These are phyloP conservation scores for Penicillium arizonense DNA, from an alignment of 495 filamentous ascomycete genomes.

Conservation along the genomic window DNA sequence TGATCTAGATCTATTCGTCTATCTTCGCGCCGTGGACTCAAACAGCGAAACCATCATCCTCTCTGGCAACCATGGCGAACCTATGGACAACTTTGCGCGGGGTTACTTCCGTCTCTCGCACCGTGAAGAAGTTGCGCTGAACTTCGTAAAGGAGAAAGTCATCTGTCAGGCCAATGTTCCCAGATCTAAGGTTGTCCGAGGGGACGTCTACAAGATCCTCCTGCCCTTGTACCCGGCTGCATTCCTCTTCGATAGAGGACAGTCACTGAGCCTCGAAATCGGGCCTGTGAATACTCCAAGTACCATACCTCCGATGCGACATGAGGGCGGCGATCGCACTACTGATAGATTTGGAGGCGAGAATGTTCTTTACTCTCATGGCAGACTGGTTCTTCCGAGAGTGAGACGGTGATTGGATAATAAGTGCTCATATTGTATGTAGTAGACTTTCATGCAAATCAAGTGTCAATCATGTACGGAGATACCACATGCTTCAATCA, in stretches of 20 bases:
- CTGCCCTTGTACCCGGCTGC: not conserved
- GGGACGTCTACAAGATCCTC: no score
- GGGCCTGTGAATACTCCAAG: not conserved
- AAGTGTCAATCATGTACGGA: no score
- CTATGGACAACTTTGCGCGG: not conserved
- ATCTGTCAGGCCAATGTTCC: no score
- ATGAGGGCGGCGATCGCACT: not conserved
- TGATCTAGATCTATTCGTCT: not conserved
- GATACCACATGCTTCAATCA: no score
- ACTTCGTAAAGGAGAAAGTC: not conserved
- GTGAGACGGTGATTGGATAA: no score
- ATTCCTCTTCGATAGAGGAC: not conserved
- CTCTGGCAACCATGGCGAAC: not conserved
- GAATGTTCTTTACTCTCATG: not conserved
- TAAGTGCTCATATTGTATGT: no score
- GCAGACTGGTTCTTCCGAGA: not conserved
- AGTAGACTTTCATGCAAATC: no score
- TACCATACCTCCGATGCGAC: slow-evolving; percentile 1
- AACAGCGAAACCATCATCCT: not conserved
- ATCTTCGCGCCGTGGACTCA: not conserved
- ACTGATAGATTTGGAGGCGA: not conserved
- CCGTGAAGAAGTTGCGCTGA: not conserved
- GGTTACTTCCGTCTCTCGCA: slow-evolving; percentile 1
- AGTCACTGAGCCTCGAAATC: not conserved
- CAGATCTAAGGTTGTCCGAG: no score